These are phyloP conservation scores for Venustampulla echinocandica DNA, from an alignment of 495 filamentous ascomycete species.

Conservation along the genomic window DNA sequence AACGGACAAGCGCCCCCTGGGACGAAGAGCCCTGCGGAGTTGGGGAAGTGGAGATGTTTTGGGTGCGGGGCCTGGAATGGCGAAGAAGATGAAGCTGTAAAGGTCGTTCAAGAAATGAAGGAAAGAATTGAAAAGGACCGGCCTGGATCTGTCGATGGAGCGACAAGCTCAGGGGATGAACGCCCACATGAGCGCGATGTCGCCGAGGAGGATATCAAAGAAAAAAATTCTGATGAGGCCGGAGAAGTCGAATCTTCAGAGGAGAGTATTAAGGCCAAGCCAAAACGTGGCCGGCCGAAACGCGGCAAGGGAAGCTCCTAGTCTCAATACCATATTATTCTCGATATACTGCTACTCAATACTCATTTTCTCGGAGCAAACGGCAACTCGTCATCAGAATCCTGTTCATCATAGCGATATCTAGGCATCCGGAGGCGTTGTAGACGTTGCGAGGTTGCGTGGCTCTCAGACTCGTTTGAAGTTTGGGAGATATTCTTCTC, in stretches of 20 bases:
- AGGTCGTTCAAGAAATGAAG: conserved; percentile 43
- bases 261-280: conserved; percentile 16
- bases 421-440: not conserved
- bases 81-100: conserved; percentile 60
- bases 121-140: conserved; percentile 18
- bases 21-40: conserved; percentile 61
- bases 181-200: too few relatives aligned
- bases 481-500: not conserved
- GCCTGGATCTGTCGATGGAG: too few relatives aligned
- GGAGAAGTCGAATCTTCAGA: conserved; percentile 9
- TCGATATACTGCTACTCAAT: not conserved
- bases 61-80: conserved; percentile 82
- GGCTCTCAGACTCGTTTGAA: not conserved
- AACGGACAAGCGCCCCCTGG: conserved; percentile 96
- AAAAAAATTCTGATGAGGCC: too few relatives aligned
- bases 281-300: conserved; percentile 15
- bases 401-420: not conserved
- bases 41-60: conserved; percentile 85
- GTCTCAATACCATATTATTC: not conserved
- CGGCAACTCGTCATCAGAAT: not conserved
- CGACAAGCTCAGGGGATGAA: too few relatives aligned
- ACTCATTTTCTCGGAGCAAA: not conserved
- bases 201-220: conserved; percentile 2
- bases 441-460: not conserved
- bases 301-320: conserved; percentile 13